Conservation (phyloP, 768 basidiomycete species). For the Guyanaporus albipodus region DNA sequence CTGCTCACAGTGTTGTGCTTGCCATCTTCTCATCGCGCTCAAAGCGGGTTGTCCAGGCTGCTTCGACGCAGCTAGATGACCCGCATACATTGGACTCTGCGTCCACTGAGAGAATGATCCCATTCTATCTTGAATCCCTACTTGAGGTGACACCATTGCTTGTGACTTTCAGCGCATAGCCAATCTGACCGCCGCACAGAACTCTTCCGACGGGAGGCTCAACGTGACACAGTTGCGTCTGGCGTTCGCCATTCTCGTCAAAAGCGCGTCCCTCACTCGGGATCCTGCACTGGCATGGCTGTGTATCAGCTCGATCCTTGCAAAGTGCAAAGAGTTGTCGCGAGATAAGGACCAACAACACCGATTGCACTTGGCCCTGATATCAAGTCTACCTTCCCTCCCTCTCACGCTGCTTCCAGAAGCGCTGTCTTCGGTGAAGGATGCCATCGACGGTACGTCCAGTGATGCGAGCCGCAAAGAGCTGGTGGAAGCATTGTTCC, state of each 20-base stretch:
- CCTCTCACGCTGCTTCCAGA: constrained; percentile 53
- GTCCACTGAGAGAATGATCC: constrained; percentile 57
- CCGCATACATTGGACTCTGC: constrained; percentile 21
- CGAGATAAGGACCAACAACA: constrained; percentile 35
- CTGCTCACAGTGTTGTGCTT: constrained; percentile 80
- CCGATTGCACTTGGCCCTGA: constrained; percentile 58
- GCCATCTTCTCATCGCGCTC: constrained; percentile 66
- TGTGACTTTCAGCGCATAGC: not conserved
- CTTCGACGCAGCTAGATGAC: constrained; percentile 5
- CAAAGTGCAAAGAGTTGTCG: constrained; percentile 36
- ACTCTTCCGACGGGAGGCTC: constrained; percentile 57
- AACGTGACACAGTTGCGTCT: constrained; percentile 64
- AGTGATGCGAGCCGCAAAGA: constrained; percentile 35
- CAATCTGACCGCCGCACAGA: constrained; percentile 37
- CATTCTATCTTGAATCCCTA: constrained; percentile 69
- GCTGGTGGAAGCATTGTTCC: constrained; percentile 55
- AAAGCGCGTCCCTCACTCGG: constrained; percentile 47
- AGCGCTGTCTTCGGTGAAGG: constrained; percentile 47
- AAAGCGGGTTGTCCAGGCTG: constrained; percentile 28
- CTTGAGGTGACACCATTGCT: constrained; percentile 51
- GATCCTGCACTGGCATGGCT: constrained; percentile 58
- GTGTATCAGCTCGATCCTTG: constrained; percentile 56
- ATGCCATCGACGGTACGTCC: constrained; percentile 31
- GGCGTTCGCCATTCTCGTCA: constrained; percentile 70
- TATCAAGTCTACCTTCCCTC: constrained; percentile 63